These are phyloP conservation scores for Solanum chilense DNA, from an alignment of 257 asterid genomes.

Conservation along the genomic window DNA sequence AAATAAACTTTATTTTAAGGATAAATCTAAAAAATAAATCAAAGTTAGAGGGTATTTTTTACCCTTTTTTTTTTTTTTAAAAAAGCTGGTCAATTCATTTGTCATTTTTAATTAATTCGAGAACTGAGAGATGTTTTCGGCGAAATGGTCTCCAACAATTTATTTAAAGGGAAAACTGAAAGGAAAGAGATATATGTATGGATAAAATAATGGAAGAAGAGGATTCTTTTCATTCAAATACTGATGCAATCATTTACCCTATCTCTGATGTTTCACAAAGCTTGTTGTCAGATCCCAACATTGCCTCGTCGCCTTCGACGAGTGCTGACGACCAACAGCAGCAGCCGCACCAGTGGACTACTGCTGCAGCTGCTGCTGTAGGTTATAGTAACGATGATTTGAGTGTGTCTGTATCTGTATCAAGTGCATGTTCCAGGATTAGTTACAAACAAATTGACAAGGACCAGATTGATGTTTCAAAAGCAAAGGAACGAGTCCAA, in stretches of 20 bases:
- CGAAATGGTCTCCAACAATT: neutral
- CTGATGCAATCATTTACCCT: neutral
- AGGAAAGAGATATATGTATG: neutral
- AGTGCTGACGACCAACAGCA: neutral
- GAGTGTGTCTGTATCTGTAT: neutral
- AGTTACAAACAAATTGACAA: neutral
- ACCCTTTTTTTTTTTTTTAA: too few relatives aligned
- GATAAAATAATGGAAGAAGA: neutral
- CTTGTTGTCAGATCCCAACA: neutral
- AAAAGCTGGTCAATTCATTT: neutral
- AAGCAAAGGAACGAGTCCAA: slow-evolving; percentile 6
- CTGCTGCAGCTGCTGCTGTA: neutral
- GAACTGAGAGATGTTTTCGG: neutral
- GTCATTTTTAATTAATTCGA: neutral
- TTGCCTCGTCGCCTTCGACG: neutral
- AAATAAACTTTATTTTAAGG: too few relatives aligned
- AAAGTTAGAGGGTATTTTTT: too few relatives aligned
- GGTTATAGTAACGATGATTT: neutral
- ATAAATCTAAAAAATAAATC: too few relatives aligned
- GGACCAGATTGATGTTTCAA: neutral
- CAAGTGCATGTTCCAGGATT: neutral
- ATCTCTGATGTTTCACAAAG: neutral
- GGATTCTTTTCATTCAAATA: neutral
- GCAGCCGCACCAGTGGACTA: neutral
- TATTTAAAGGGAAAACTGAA: neutral